phyloP scores from a whole-genome alignment of 148 eudicot species.

The Rhododendron kiyosumense region DNA sequence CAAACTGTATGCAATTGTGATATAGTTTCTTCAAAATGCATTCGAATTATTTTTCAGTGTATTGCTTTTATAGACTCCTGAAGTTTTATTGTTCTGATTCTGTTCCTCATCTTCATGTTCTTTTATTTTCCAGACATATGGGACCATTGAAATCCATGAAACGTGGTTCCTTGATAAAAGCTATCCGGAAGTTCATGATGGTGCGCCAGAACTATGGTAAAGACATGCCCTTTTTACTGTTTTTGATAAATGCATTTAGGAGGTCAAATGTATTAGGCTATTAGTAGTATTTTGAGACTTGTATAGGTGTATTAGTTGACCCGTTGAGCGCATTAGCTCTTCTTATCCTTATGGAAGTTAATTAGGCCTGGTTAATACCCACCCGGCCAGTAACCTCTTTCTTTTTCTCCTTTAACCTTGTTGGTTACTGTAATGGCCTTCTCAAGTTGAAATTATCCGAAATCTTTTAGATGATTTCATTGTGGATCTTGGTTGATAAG shows the following conservation, averaged over 20 bases:
- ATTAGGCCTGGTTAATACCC: neutral
- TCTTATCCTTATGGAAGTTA: neutral
- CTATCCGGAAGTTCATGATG: conserved; percentile 57
- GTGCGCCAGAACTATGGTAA: conserved; percentile 85
- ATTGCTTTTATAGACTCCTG: neutral
- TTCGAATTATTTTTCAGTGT: neutral
- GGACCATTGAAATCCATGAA: conserved; percentile 61
- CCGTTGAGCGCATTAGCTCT: neutral
- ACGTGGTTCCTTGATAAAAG: conserved; percentile 65
- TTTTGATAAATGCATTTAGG: neutral
- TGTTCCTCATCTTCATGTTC: neutral
- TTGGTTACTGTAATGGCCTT: neutral
- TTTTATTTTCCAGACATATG: conserved; percentile 60
- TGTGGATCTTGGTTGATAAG: neutral
- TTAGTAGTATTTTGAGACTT: neutral
- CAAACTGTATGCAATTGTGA: neutral
- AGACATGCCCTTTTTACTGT: conserved; percentile 7
- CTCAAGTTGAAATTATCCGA: neutral
- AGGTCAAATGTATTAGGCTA: neutral
- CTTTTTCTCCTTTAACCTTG: neutral
- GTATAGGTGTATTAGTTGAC: neutral
- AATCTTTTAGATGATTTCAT: neutral
- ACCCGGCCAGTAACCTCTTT: neutral
- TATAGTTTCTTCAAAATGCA: neutral
- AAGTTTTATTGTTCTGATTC: neutral